These are phyloP conservation scores for Fusarium anguioides DNA, from an alignment of 2,329 filamentous ascomycete species.

Conservation along the genomic window DNA sequence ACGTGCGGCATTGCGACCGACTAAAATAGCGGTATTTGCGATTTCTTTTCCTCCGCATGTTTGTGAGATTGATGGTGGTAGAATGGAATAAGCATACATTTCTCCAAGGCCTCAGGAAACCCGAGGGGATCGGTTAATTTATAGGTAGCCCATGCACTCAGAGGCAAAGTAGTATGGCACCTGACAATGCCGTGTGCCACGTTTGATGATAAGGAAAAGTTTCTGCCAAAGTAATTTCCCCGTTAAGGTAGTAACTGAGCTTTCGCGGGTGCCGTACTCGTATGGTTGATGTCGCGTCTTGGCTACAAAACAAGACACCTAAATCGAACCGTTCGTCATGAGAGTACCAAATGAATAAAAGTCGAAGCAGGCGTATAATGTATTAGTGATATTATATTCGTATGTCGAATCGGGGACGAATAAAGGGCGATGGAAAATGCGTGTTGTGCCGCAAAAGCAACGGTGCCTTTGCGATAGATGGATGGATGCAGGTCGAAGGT, in stretches of 20 bases:
- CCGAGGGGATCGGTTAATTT: conserved; percentile 24
- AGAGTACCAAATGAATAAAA: conserved; percentile 12
- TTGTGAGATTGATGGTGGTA: neutral
- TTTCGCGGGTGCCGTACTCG: conserved; percentile 19
- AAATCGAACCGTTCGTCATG: neutral
- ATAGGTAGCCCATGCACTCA: conserved; percentile 39
- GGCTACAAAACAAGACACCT: conserved; percentile 11
- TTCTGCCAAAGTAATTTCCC: neutral
- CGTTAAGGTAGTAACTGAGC: neutral
- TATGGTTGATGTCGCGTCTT: conserved; percentile 23
- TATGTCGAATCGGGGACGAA: conserved; percentile 3
- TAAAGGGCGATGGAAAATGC: conserved; percentile 9
- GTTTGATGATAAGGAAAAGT: neutral
- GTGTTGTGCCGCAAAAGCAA: conserved; percentile 24
- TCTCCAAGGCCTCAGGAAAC: conserved; percentile 31
- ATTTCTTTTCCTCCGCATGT: neutral
- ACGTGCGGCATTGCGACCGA: neutral
- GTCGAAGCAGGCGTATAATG: conserved; percentile 4
- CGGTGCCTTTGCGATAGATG: conserved; percentile 25
- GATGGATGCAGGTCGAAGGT: conserved; percentile 34
- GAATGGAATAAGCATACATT: conserved; percentile 37
- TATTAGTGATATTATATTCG: conserved; percentile 7
- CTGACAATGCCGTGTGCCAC: neutral
- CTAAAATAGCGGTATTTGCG: neutral
- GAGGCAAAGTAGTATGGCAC: neutral